phyloP scores from a whole-genome alignment of 345 rosid species.

The Brassica rapa region DNA sequence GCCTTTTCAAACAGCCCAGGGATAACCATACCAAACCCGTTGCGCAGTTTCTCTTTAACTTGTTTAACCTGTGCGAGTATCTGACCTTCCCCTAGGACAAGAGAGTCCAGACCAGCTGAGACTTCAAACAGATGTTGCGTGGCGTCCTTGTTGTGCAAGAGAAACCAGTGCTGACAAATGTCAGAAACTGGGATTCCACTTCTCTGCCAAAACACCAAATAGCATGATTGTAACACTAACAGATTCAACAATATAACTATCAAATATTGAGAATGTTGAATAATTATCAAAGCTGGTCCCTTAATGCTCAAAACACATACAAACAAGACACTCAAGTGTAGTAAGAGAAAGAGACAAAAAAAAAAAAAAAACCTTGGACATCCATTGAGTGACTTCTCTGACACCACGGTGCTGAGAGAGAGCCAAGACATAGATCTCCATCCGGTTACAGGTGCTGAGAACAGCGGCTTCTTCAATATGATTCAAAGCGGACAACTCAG shows the following conservation, averaged over 20 bases:
- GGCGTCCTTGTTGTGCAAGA: neutral
- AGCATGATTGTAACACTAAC: neutral
- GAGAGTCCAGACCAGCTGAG: conserved; percentile 4
- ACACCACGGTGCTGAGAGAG: neutral
- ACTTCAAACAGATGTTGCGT: neutral
- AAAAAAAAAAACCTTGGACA: neutral
- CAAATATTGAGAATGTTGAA: neutral
- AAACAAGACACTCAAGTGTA: neutral
- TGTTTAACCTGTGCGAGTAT: conserved; percentile 1
- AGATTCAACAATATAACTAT: neutral
- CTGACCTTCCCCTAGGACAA: conserved; percentile 7
- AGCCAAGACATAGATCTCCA: neutral
- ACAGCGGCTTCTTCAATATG: conserved; percentile 8
- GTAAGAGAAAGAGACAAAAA: neutral
- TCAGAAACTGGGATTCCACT: neutral
- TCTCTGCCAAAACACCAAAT: neutral
- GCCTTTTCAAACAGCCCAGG: conserved; percentile 33
- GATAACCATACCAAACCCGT: neutral
- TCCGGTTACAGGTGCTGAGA: neutral
- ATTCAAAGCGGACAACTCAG: neutral
- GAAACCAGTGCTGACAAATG: neutral
- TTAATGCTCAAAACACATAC: too few species aligned
- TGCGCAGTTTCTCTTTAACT: neutral
- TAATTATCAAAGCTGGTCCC: neutral
- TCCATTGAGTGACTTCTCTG: conserved; percentile 4